Evolutionary conservation across 805 yeast genomes (phyloP), one percentile per base, ranked within the genome.

Genomic region (Maudiozyma serrabonitensis): DNA sequence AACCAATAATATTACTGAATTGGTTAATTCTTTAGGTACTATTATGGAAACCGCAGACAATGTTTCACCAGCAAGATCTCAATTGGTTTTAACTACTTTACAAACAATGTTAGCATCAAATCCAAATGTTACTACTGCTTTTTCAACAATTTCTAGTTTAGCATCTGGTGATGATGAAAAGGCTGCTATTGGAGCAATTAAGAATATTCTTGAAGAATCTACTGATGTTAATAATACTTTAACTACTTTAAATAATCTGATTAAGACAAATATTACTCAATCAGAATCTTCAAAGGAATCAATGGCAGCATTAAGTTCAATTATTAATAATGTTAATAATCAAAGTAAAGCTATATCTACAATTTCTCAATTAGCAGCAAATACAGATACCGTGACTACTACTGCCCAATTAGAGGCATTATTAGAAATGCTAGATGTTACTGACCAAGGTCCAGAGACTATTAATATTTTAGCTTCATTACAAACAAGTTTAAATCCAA

Each of bases 401-500:
- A 54, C 54, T 39, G 48, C 43, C 6, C 63, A 63, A 48, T 50
- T 66, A 35, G 31, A 39, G 13, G 55, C 62, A 19, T 52, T 65
- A 45, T 50, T 53, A 9, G 48, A 49, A 23, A 40, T 65, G 25
- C 52, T 66, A 15, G 53, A 46, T 9, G 45, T 55, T 28, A 54
- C 68, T 28, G 48, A 45, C 11, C 53, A 64, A 43, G 56, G 55
- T 12, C 46, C 63, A 9, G 43, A 40, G 25, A 54, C 61, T n/a
- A 46, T 66, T 40, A 48, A 50, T 3, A 46, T 43, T 13, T 16
- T 53, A 6, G 28, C 41, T n/a, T 6, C n/a, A 6, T 46, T 62
- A 46, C 51, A 57, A 21, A 11, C 52, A 3, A 57, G 54, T 31
- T 28, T 62, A 35, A 47, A 54, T 19, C 50, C 55, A 11, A 51